A percentile compares a stretch with the other conserved stretches of the same genome.
phyloP scores from a whole-genome alignment of 805 yeast genomes.

The Vanderwaltozyma yarrowii region DNA sequence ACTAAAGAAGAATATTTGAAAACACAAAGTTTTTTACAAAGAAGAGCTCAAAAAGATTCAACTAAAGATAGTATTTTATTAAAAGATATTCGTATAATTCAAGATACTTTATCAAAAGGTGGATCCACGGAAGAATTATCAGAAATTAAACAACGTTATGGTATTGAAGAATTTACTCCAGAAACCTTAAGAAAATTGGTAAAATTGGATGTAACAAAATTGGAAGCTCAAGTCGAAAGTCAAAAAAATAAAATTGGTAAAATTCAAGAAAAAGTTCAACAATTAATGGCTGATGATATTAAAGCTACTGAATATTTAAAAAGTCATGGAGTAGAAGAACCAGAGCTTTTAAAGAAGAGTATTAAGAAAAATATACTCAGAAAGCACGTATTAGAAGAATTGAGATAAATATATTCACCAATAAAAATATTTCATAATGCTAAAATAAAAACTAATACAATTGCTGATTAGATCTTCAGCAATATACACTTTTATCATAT shows the following conservation, averaged over 20 bases:
- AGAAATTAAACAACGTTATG: slow-evolving; percentile 36
- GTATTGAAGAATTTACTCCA: slow-evolving; percentile 39
- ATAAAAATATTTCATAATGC: no score
- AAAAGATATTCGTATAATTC: slow-evolving; percentile 21
- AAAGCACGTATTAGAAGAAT: slow-evolving; percentile 38
- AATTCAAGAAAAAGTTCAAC: slow-evolving; percentile 29
- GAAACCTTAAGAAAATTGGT: slow-evolving; percentile 29
- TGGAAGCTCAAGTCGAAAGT: slow-evolving; percentile 22
- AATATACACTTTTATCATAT: not conserved
- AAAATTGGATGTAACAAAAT: slow-evolving; percentile 29
- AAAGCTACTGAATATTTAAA: slow-evolving; percentile 25
- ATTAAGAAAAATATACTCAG: slow-evolving; percentile 64
- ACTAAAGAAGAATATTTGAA: slow-evolving; percentile 52
- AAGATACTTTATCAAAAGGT: slow-evolving; percentile 22
- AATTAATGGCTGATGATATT: slow-evolving; percentile 29
- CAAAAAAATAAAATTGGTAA: slow-evolving; percentile 27
- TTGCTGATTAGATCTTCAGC: no score
- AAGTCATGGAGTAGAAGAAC: slow-evolving; percentile 31
- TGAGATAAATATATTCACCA: slow-evolving; percentile 1
- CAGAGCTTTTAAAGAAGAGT: slow-evolving; percentile 35
- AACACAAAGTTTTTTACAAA: slow-evolving; percentile 43
- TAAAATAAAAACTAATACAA: no score
- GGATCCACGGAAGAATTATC: slow-evolving; percentile 32
- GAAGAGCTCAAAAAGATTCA: slow-evolving; percentile 32
- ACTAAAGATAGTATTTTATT: slow-evolving; percentile 21